Base-by-base conservation (phyloP, 2,329 filamentous ascomycete species). In the Cladosporium sp. region DNA sequence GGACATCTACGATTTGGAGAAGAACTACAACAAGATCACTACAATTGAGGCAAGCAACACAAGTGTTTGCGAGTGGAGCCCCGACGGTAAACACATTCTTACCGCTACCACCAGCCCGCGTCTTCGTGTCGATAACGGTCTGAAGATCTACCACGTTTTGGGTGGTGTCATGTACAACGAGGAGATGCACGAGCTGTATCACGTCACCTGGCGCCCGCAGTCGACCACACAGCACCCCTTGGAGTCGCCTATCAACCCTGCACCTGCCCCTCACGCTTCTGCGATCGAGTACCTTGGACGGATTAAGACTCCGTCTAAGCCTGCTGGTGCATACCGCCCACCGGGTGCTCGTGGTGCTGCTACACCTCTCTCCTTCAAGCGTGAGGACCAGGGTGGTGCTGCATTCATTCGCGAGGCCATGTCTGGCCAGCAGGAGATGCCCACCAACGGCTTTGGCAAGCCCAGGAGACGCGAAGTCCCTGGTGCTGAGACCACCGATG, bases 21-120 rank as follows among this genome's bases (percentile, higher is more conserved):
- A 94, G 83, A 92, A 97, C 79, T 96, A 93, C 81, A 85, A 86
- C 75, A 98, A 98, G 84, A 85, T 99, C 66, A 90, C 88, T 80
- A 97, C 93, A 57, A 95, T 99, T 72, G 92, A 98, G 81, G 94
- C 92, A 65, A 92, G 93, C 75, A 99, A 97, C 80, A 92, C 95
- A 61, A 97, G 93, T 76, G 90, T 97, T 69, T 99, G 95, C 82
- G 90, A 95, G 77, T 99, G 95, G 95, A 96, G 93, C 74, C 93
- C 95, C 6, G 95, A 99, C 78, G 96, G 94, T 74, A 92, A 90
- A 75, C 95, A 93, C 78, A 93, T 99, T 77, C 86, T 99, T 83
- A 98, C 95, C 51, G 95, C 95, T n/a, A 99, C 94, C 24, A 98
- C 94, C 15, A 97, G 93, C 71, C 95, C 95, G 5, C 90, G 95